Base-by-base conservation (phyloP, 306 rosid genomes). In the Canavalia ensiformis region DNA sequence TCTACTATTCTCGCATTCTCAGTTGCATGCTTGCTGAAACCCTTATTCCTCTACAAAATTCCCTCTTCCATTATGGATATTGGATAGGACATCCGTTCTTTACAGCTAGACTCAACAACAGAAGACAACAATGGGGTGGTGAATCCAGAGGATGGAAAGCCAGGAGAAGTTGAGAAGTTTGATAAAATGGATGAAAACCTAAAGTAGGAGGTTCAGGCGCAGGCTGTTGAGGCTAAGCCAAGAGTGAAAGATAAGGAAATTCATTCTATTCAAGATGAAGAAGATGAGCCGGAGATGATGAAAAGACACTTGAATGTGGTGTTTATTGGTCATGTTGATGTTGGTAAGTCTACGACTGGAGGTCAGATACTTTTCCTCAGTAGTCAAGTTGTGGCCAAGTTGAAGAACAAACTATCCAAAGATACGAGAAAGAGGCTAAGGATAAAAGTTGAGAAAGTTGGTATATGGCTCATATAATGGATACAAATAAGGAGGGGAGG, bases 401-500 rank as follows among this genome's bases (percentile, higher is more conserved):
- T 82, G 99, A 96, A 76, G 99, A 96, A 52, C 92, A 98, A 30
- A 96, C 99, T 8, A 96, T 96, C 83, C 98, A 93, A 82, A 96
- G 93, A 82, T 96, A 93, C 8, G 99, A 96, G 86, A 96, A 89
- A 80, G 99, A 96, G 92, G 99, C 99, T 4, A 96, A 96, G 89
- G 99, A 96, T 33, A 96, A 96, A 86, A 96, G 98, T 86, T 89
- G 99, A 85, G 99, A 96, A 87, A 96, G 99, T 87, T 96, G 99
- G 99, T 96, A 96, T 72, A 96, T 96, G 99, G 99, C 99, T 0
- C 93, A 90, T 85, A 93, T 96, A 72, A 96, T 96, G 99, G 99
- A 96, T 88, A 96, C 99, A 62, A 96, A 96, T 76, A 97, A 96
- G 75, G 98, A 96, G 83, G 99, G 93, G 88, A 92, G 99, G 85